These are phyloP conservation scores for Arthromyces matolae DNA, from an alignment of 768 basidiomycete genomes.

Conservation along the genomic window DNA sequence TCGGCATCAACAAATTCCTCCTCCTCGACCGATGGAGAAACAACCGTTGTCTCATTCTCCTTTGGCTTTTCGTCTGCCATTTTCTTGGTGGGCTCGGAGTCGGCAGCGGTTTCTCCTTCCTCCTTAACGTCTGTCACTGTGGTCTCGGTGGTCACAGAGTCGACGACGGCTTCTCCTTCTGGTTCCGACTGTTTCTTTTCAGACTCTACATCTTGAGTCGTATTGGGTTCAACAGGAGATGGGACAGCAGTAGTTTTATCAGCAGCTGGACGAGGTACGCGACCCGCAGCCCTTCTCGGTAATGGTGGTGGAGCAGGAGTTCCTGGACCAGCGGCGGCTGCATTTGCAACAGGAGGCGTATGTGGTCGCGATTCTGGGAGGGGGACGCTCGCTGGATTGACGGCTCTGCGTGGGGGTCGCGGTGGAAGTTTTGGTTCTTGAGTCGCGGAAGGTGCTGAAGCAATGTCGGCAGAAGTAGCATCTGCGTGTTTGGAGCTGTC, in stretches of 20 bases:
- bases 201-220: neutral
- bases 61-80: too few species aligned
- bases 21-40: conserved; percentile 2
- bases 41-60: neutral
- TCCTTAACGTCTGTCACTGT: too few species aligned
- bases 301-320: conserved; percentile 49
- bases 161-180: neutral
- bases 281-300: conserved; percentile 61
- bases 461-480: neutral
- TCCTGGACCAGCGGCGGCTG: conserved; percentile 17
- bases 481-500: neutral
- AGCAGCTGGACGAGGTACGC: conserved; percentile 34
- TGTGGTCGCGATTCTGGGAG: conserved; percentile 43
- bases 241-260: conserved; percentile 23
- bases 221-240: conserved; percentile 16
- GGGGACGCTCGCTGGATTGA: conserved; percentile 34
- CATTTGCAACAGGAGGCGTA: conserved; percentile 26
- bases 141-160: too few species aligned
- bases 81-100: too few species aligned
- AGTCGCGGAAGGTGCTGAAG: neutral
- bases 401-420: conserved; percentile 17
- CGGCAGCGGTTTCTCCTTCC: too few species aligned
- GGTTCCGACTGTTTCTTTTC: neutral
- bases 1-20: conserved; percentile 11
- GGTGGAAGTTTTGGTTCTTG: conserved; percentile 14